These are phyloP conservation scores for Balansia obtecta DNA, from an alignment of 2,329 filamentous ascomycete genomes.

Conservation along the genomic window DNA sequence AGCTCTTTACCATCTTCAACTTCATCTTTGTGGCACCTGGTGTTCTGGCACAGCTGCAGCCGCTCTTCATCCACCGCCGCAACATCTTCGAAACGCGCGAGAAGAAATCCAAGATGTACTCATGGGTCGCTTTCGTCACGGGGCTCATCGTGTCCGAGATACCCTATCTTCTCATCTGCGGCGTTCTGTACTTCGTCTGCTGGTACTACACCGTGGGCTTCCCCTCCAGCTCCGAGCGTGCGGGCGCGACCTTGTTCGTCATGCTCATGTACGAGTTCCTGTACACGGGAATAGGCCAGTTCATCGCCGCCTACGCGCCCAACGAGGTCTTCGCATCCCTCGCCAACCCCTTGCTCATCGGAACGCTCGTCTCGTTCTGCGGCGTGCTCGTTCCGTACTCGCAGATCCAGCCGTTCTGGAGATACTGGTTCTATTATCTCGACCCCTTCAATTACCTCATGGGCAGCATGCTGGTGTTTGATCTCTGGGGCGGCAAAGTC, in stretches of 20 bases:
- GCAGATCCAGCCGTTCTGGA: conserved; percentile 54
- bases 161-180: conserved; percentile 32
- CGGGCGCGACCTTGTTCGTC: conserved; percentile 40
- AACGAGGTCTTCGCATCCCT: conserved; percentile 47
- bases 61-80: conserved; percentile 42
- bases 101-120: conserved; percentile 49
- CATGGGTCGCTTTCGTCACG: conserved; percentile 45
- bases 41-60: conserved; percentile 45
- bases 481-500: conserved; percentile 33
- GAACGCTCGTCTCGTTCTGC: conserved; percentile 56
- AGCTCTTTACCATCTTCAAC: conserved; percentile 48
- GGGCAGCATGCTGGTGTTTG: conserved; percentile 40
- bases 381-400: conserved; percentile 60
- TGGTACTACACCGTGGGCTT: conserved; percentile 49
- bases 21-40: conserved; percentile 50
- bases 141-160: conserved; percentile 36
- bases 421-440: conserved; percentile 49
- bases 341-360: conserved; percentile 42
- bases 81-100: conserved; percentile 47
- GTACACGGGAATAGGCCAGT: conserved; percentile 49
- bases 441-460: conserved; percentile 53
- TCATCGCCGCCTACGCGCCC: conserved; percentile 49
- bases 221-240: conserved; percentile 26
- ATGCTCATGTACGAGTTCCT: conserved; percentile 49
- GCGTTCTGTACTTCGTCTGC: conserved; percentile 35